Evolutionary conservation across 768 basidiomycete species (phyloP).

Genomic region (Tephrocybe sp.): DNA sequence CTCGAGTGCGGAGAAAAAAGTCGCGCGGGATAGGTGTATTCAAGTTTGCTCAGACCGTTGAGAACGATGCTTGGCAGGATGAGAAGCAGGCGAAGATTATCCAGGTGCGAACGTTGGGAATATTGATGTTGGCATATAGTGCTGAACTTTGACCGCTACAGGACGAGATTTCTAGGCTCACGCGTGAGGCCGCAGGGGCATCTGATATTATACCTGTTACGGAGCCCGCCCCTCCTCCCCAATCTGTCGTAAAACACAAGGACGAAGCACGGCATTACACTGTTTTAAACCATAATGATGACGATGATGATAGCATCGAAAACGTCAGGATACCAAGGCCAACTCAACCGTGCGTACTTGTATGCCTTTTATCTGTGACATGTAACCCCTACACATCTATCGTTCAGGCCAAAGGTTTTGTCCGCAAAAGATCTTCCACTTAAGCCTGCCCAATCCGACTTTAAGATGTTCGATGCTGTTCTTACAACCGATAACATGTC

Average conservation of each 20-base stretch:
- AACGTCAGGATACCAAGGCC: conserved; percentile 24
- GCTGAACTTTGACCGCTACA: conserved; percentile 20
- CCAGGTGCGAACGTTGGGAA: conserved; percentile 44
- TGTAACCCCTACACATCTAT: neutral
- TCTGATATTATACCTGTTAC: conserved; percentile 13
- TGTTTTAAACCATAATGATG: conserved; percentile 35
- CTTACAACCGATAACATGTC: conserved; percentile 33
- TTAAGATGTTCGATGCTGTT: conserved; percentile 75
- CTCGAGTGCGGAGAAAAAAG: conserved; percentile 59
- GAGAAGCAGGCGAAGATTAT: conserved; percentile 53
- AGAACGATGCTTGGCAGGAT: conserved; percentile 66
- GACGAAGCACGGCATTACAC: conserved; percentile 48
- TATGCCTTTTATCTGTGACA: neutral
- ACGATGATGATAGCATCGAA: conserved; percentile 21
- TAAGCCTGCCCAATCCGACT: conserved; percentile 33
- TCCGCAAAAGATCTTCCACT: conserved; percentile 46
- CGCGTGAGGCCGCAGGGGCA: conserved; percentile 34
- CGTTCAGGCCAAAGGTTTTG: conserved; percentile 51
- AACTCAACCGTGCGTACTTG: conserved; percentile 38
- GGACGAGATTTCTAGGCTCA: conserved; percentile 58
- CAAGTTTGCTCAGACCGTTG: conserved; percentile 79
- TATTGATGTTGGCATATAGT: neutral
- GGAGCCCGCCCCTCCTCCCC: conserved; percentile 13
- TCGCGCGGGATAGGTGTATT: conserved; percentile 62
- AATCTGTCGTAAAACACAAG: conserved; percentile 27